These are phyloP conservation scores for Cytospora schulzeri DNA, from an alignment of 2,329 filamentous ascomycete species.

Conservation along the genomic window DNA sequence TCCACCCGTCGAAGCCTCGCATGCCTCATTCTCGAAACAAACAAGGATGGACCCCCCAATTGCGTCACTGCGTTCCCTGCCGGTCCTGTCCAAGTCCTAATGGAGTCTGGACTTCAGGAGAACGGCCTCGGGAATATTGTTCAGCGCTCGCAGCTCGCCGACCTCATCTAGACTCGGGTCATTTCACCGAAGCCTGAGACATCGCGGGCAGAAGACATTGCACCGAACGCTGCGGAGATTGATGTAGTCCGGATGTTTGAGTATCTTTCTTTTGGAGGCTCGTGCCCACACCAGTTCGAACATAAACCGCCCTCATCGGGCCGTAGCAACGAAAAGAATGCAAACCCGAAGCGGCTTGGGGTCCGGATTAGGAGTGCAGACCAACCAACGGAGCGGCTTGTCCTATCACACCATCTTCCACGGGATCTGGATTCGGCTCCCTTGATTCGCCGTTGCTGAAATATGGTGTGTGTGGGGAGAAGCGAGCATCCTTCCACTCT, in stretches of 20 bases:
- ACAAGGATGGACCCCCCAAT: slow-evolving; percentile 8
- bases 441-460: not conserved
- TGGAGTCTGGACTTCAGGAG: not conserved
- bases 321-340: not conserved
- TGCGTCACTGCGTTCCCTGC: slow-evolving; percentile 17
- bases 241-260: not conserved
- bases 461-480: not conserved
- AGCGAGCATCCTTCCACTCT: not conserved
- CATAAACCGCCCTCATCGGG: not conserved
- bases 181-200: slow-evolving; percentile 10
- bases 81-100: not conserved
- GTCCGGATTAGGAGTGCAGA: not conserved
- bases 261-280: too few species aligned
- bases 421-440: not conserved
- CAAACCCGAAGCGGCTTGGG: not conserved
- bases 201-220: not conserved
- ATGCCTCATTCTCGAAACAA: slow-evolving; percentile 22
- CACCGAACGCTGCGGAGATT: not conserved
- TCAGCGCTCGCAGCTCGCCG: not conserved
- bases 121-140: not conserved
- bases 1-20: slow-evolving; percentile 10
- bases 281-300: not conserved
- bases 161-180: not conserved
- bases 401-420: not conserved
- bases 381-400: not conserved